Base-by-base conservation (phyloP, 2,329 filamentous ascomycete genomes). In the Chrysoporthe cubensis region DNA sequence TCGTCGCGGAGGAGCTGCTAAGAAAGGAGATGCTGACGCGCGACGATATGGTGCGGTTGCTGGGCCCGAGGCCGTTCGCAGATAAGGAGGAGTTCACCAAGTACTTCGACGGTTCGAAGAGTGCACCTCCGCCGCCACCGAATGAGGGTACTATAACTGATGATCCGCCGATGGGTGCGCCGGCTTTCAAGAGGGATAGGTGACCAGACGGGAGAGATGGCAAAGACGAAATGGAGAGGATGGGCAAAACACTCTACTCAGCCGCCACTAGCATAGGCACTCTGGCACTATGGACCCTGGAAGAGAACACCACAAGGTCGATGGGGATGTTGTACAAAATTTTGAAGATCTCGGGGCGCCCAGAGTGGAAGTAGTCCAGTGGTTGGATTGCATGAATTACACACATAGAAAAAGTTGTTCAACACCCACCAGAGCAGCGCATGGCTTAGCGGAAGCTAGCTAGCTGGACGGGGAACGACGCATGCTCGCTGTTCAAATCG, bases 1-100 rank as follows among this genome's bases (percentile, higher is more conserved):
- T 97, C 50, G 88, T 99, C 5, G 96, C 96, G 0, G 94, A 99
- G 83, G 96, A 99, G 81, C 83, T 99, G 67, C 84, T 99, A 71
- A 87, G 84, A 75, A 97, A 97, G 86, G 96, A 99, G 82, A 90
- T 97, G 74, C 86, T 99, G 32, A 90, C 90, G 44, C 87, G 96
- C 67, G 96, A 99, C 75, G 96, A 99, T 79, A 91, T 98, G 87
- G 89, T 98, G 62, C 86, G 96, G 40, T 83, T 99, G 66, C 84
- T 99, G 37, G 96, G 96, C 32, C 90, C 90, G 59, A 83, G 96
- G 71, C 93, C 93, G 16, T 98, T 92, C 74, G 90, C 91, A 52
- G 95, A 98, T 74, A 85, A 88, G 69, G 90, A 92, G 74, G 94
- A 98, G 75, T 98, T 99, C 80, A 85, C 90, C 75, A 97, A 97